Base-by-base conservation (phyloP, 805 yeast species). In the Cyberlindnera maclurae region DNA sequence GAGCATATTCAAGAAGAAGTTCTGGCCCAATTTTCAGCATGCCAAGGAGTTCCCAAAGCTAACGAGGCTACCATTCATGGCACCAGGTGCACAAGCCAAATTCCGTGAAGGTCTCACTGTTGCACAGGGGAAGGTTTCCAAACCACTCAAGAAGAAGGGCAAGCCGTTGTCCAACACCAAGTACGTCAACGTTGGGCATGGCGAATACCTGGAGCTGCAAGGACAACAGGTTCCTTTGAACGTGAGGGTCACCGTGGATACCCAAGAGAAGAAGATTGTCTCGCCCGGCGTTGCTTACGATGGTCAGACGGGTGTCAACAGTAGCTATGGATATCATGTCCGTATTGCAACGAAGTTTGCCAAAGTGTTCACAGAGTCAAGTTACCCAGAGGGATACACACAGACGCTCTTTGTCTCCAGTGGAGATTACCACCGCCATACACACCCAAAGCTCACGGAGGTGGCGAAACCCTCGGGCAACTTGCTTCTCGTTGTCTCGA, bases 201-300 rank as follows among this genome's bases (percentile, higher is more conserved):
- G 65, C 2, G 62, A 72, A 38, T 68, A 79, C 13, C 49, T 88
- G 26, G 80, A 80, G 54, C 67, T 88, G 36, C 59, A 59, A 7
- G 63, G 67, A 7, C 74, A 72, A 45, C 78, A 77, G 41, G 79
- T 85, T 4, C 95, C 95, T 3, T 71, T 76, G 0, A 77, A 83
- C 49, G 86, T 82, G 12, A 67, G 95, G 47, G 95, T 89, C 9
- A 85, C 94, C 0, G 85, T 89, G 2, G 86, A 89, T 51, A 45
- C 77, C 9, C 64, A 74, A 33, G 72, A 71, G 10, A 71, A 69
- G 36, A 71, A 70, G 38, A 74, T 86, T 11, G 93, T 85, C 0
- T 74, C 86, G 1, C 86, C 93, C 7, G 48, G 64, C 10, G 78
- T 72, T 35, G 94, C 93, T 0, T 83, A 85, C 48, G 64, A 61